phyloP scores from a whole-genome alignment of 2,329 filamentous ascomycete genomes.

The Aspergillus sp. region DNA sequence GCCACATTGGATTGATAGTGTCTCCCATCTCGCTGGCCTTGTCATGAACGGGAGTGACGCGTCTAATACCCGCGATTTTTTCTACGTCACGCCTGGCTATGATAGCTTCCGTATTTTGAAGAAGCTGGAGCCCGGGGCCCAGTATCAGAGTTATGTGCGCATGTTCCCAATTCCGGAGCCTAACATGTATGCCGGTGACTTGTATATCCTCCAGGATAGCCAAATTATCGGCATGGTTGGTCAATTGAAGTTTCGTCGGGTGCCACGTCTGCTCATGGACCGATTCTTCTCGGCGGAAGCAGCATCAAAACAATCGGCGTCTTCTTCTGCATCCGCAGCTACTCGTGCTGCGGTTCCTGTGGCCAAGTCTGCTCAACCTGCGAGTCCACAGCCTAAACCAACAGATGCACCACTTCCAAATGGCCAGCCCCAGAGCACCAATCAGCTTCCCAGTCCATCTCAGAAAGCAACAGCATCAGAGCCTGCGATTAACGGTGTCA shows the following conservation, averaged over 20 bases:
- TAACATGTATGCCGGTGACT: conserved; percentile 38
- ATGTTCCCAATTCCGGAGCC: conserved; percentile 33
- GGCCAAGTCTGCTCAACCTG: neutral
- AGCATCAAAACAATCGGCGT: neutral
- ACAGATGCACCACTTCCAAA: neutral
- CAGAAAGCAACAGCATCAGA: neutral
- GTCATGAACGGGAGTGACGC: conserved; percentile 32
- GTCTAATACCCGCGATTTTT: conserved; percentile 27
- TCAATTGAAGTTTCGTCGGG: conserved; percentile 35
- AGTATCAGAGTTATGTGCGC: conserved; percentile 34
- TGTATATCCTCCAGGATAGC: conserved; percentile 38
- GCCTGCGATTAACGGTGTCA: neutral
- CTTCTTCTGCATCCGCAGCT: neutral
- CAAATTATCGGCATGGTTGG: conserved; percentile 34
- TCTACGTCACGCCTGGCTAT: conserved; percentile 38
- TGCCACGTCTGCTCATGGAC: conserved; percentile 22
- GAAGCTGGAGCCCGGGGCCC: conserved; percentile 23
- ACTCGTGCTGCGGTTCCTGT: neutral
- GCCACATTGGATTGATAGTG: conserved; percentile 40
- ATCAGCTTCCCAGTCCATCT: neutral
- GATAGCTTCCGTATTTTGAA: conserved; percentile 25
- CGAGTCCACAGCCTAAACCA: neutral
- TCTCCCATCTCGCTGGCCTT: conserved; percentile 38
- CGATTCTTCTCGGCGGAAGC: conserved; percentile 17
- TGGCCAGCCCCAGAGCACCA: neutral